Evolutionary conservation across 2,329 filamentous ascomycete species (phyloP).

Genomic region (Helotiales sp.): DNA sequence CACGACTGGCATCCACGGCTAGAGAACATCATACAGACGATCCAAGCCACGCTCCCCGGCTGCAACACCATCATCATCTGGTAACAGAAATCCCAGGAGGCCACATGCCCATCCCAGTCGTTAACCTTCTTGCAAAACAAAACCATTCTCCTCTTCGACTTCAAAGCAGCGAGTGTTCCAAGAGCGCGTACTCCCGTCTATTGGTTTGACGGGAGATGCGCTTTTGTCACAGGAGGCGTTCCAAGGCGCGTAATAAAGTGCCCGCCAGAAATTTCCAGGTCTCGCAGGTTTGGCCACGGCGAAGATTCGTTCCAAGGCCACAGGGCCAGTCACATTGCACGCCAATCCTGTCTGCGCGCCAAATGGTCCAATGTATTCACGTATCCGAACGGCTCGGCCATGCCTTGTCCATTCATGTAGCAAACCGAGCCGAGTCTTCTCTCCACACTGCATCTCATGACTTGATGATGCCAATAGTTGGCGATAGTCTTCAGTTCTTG

Average conservation of each 20-base stretch:
- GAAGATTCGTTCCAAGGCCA: too few species aligned
- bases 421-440: background rate
- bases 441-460: background rate
- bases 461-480: background rate
- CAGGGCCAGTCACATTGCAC: too few species aligned
- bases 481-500: too few species aligned
- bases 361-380: background rate
- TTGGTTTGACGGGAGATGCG: slow-evolving; percentile 23
- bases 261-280: too few species aligned
- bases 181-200: slow-evolving; percentile 17
- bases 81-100: slow-evolving; percentile 6
- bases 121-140: background rate
- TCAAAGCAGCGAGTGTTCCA: slow-evolving; percentile 35
- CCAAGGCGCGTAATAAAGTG: slow-evolving; percentile 32
- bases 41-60: background rate
- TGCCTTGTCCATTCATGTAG: background rate
- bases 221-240: slow-evolving; percentile 31
- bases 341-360: background rate
- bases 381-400: background rate
- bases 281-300: too few species aligned
- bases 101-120: slow-evolving; percentile 15
- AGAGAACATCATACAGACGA: slow-evolving; percentile 1
- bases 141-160: too few species aligned
- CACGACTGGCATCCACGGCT: background rate
- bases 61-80: slow-evolving; percentile 5